These are phyloP conservation scores for Candida multigemmis DNA, from an alignment of 805 yeast genomes.

Conservation along the genomic window DNA sequence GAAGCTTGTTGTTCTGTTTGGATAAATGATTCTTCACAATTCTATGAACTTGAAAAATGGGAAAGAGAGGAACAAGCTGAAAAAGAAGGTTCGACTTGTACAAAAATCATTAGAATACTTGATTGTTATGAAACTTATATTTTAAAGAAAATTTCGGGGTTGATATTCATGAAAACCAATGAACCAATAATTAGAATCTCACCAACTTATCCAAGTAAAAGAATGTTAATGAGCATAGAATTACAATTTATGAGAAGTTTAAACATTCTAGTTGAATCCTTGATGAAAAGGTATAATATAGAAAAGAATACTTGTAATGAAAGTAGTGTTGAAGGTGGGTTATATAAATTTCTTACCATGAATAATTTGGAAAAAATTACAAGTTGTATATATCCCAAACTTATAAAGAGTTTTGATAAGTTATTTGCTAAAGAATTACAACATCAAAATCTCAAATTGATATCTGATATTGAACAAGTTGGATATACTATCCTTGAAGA, in stretches of 20 bases:
- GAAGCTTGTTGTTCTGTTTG: constrained; percentile 35
- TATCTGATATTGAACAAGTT: constrained; percentile 33
- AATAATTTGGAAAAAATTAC: constrained; percentile 31
- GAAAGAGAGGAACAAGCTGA: constrained; percentile 13
- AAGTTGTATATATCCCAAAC: constrained; percentile 18
- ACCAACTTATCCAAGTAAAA: constrained; percentile 28
- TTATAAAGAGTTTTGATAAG: constrained; percentile 23
- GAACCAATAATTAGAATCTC: constrained; percentile 19
- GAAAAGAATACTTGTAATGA: constrained; percentile 8
- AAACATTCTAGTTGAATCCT: constrained; percentile 29
- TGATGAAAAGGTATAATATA: constrained; percentile 27
- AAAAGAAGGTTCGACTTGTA: constrained; percentile 14
- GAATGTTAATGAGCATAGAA: constrained; percentile 31
- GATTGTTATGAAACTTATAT: constrained; percentile 28
- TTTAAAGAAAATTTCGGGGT: constrained; percentile 16
- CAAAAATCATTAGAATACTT: constrained; percentile 25
- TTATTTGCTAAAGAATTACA: constrained; percentile 25
- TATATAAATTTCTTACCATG: constrained; percentile 33
- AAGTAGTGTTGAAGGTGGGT: constrained; percentile 13
- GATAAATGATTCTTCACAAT: constrained; percentile 37
- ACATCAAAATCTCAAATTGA: constrained; percentile 28
- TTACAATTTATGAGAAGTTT: constrained; percentile 37
- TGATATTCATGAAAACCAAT: constrained; percentile 15
- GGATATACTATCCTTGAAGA: constrained; percentile 30
- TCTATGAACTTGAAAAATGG: constrained; percentile 36